phyloP scores from a whole-genome alignment of 2,329 filamentous ascomycete species.

The Ophiocordyceps robertsii region DNA sequence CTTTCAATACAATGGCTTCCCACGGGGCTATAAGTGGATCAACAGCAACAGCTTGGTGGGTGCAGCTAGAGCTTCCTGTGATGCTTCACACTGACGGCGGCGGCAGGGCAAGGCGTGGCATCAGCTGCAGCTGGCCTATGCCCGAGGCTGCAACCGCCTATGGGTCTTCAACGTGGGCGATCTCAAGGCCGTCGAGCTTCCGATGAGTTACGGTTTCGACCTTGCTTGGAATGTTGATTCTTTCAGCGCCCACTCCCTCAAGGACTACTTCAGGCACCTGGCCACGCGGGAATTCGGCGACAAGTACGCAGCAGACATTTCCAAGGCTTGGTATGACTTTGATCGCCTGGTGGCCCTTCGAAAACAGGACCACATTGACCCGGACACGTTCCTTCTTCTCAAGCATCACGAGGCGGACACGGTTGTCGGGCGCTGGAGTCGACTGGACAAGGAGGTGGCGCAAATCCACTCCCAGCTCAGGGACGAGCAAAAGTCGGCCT shows the following conservation, averaged over 20 bases:
- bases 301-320: slow-evolving; percentile 29
- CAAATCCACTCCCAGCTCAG: slow-evolving; percentile 29
- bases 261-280: slow-evolving; percentile 29
- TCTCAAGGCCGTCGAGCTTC: slow-evolving; percentile 43
- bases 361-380: slow-evolving; percentile 47
- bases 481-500: slow-evolving; percentile 31
- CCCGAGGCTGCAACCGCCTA: slow-evolving; percentile 31
- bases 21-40: slow-evolving; percentile 47
- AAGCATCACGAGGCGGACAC: slow-evolving; percentile 47
- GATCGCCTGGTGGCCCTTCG: slow-evolving; percentile 34
- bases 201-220: slow-evolving; percentile 40
- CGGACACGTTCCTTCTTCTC: slow-evolving; percentile 39
- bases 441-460: slow-evolving; percentile 29
- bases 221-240: slow-evolving; percentile 41
- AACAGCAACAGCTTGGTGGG: slow-evolving; percentile 44
- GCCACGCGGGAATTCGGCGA: slow-evolving; percentile 37
- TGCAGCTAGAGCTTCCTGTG: rapidly evolving
- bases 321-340: slow-evolving; percentile 37
- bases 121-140: slow-evolving; percentile 42
- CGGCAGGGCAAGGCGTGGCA: slow-evolving; percentile 25
- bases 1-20: slow-evolving; percentile 48
- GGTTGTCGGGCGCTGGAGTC: slow-evolving; percentile 38
- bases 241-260: slow-evolving; percentile 23
- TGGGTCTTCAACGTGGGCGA: slow-evolving; percentile 54
- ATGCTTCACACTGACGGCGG: not conserved